Percentiles rank a stretch among this genome's conserved stretches.
These are phyloP conservation scores for Terana coerulea DNA, from an alignment of 768 basidiomycete species.

Conservation along the genomic window DNA sequence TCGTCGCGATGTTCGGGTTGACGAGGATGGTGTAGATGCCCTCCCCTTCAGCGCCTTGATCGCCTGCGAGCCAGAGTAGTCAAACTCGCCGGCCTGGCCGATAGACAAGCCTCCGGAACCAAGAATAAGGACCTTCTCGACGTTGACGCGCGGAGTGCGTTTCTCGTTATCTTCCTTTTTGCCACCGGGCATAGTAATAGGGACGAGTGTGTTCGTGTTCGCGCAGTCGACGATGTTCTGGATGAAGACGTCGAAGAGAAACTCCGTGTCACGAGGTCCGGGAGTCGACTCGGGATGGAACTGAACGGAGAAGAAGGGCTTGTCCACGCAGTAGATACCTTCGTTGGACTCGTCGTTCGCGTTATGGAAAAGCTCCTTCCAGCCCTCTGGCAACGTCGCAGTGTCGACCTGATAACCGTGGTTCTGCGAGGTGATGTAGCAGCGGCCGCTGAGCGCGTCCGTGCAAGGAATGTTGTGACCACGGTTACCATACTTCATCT, in stretches of 20 bases:
- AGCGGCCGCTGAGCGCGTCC: conserved; percentile 87
- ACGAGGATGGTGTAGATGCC: conserved; percentile 99
- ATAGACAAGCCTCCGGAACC: conserved; percentile 98
- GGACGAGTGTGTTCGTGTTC: conserved; percentile 46
- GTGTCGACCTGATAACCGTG: conserved; percentile 96
- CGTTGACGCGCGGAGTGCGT: conserved; percentile 66
- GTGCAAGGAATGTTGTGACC: conserved; percentile 99
- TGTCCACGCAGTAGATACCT: conserved; percentile 89
- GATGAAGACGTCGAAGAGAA: conserved; percentile 97
- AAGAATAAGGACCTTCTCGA: conserved; percentile 92
- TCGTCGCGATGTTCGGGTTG: conserved; percentile 99
- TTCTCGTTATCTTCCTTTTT: conserved; percentile 78
- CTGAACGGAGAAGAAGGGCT: conserved; percentile 98
- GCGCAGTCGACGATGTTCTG: conserved; percentile 78
- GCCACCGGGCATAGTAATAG: conserved; percentile 74
- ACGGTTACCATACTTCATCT: conserved; percentile 99
- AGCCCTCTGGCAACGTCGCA: conserved; percentile 69
- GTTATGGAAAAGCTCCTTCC: conserved; percentile 94
- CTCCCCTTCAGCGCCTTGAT: conserved; percentile 98
- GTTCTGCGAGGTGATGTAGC: conserved; percentile 99
- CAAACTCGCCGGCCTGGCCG: conserved; percentile 98
- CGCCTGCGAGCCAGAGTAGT: conserved; percentile 98
- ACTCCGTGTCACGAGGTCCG: conserved; percentile 97
- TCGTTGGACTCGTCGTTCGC: conserved; percentile 98
- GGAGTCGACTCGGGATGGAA: conserved; percentile 98